Evolutionary conservation across 148 eudicot genomes (phyloP).

Genomic region (Camellia lanceoleosa): DNA sequence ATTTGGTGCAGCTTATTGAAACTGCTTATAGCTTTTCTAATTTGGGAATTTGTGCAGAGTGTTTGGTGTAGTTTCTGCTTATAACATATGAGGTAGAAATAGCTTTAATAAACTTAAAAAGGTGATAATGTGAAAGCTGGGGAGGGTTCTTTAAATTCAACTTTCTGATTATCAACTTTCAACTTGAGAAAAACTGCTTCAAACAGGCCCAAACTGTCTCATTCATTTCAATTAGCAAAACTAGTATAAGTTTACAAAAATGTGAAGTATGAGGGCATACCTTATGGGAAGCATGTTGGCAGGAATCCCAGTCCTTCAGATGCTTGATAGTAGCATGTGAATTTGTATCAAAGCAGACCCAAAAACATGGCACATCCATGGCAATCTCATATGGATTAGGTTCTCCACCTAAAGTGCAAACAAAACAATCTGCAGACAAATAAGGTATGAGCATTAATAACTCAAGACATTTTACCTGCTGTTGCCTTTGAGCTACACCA

Average conservation of each 20-base stretch:
- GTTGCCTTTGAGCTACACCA: constrained; percentile 76
- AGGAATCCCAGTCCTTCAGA: constrained; percentile 74
- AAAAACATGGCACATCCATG: too few relatives aligned
- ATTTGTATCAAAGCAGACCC: constrained; percentile 55
- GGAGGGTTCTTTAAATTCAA: too few relatives aligned
- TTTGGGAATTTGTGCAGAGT: too few relatives aligned
- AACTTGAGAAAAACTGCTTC: too few relatives aligned
- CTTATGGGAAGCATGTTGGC: constrained; percentile 60
- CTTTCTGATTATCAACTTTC: too few relatives aligned
- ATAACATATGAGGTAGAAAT: too few relatives aligned
- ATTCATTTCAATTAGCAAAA: background rate
- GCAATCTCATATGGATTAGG: constrained; percentile 16
- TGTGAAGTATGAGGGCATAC: constrained; percentile 30
- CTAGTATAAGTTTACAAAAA: constrained; percentile 10
- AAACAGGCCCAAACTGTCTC: too few relatives aligned
- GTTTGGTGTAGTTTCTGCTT: too few relatives aligned
- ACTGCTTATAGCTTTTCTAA: too few relatives aligned
- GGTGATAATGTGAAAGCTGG: too few relatives aligned
- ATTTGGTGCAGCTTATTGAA: too few relatives aligned
- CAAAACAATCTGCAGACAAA: background rate
- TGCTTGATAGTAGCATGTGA: constrained; percentile 56
- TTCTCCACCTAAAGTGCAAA: background rate
- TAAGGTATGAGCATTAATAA: background rate
- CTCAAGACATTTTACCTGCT: constrained; percentile 41
- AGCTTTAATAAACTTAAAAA: too few relatives aligned